Percentiles rank a stretch among this genome's conserved stretches.
phyloP scores from a whole-genome alignment of 2,329 filamentous ascomycete genomes.

The Epichloe glyceriae region DNA sequence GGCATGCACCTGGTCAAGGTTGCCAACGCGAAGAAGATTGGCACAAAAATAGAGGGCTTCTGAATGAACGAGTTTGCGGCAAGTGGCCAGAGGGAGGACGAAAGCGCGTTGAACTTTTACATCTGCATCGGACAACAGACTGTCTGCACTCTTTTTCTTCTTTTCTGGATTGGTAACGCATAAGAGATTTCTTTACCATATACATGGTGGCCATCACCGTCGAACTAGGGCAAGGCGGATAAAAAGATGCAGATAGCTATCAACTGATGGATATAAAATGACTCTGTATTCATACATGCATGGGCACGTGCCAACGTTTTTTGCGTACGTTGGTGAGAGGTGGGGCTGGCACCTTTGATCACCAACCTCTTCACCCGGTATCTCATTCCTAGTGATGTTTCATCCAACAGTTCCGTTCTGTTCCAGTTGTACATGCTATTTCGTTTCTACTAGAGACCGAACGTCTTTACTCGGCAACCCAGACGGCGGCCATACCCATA shows the following conservation, averaged over 20 bases:
- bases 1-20: slow-evolving; percentile 44
- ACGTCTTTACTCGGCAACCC: slow-evolving; percentile 68
- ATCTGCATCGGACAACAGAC: no score
- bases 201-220: neutral
- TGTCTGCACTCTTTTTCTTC: no score
- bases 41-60: slow-evolving; percentile 31
- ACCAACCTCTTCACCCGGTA: neutral
- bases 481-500: slow-evolving; percentile 96
- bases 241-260: neutral
- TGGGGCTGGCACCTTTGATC: neutral
- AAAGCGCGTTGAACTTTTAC: neutral
- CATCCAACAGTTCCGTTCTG: neutral
- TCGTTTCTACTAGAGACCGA: neutral
- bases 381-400: neutral
- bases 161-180: neutral
- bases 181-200: neutral
- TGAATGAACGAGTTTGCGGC: neutral
- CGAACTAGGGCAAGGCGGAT: neutral
- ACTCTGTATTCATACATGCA: slow-evolving; percentile 16
- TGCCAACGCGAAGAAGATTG: slow-evolving; percentile 41
- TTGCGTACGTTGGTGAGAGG: neutral
- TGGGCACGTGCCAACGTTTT: neutral
- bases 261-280: neutral
- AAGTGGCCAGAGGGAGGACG: no score
- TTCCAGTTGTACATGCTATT: neutral